Evolutionary conservation across 1,284 basidiomycete species (phyloP), one percentile per base, ranked within the genome.

Genomic region (Thecaphora thlaspeos): DNA sequence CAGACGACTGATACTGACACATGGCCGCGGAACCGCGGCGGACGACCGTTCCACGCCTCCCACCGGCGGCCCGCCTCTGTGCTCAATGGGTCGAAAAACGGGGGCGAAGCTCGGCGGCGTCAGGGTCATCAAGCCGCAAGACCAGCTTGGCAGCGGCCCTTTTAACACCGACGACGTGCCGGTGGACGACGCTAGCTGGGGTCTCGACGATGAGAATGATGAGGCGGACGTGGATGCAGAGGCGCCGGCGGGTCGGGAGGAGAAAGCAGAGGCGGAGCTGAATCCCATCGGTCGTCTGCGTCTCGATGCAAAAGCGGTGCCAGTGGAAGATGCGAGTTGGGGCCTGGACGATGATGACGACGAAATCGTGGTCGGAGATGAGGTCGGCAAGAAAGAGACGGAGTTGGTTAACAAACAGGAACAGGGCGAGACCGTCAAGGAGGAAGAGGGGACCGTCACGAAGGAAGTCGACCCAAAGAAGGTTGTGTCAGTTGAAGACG

Each of bases 121-220:
- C 15, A 55, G 70, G 19, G 51, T 72, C 3, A 59, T 72, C 18
- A 51, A 55, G 17, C 65, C 68, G 15, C 53, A 57, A 22, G 70
- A 70, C 24, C 67, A 72, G 48, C 51, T 72, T 8, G 70, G 70
- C 8, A 70, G 61, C 40, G 70, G 70, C 12, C 70, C 70, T 26
- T 60, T 72, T 41, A 60, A 61, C 28, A 55, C 61, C 8, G 51
- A 67, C 23, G 67, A 68, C 18, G 57, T 51, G 4, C 38, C 47
- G 14, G 41, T 48, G 2, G 64, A 68, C 36, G 68, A 57, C 15
- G 58, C 51, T 30, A 58, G 56, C 2, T 71, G 70, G 70, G 70
- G 61, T 0, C 50, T 71, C 18, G 68, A 67, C 43, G 64, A 69
- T n/a, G 68, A 68, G 15, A 62, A 58, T 30, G 55, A 44, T 10